Evolutionary conservation across 192 early-diverging fungal species (phyloP).

Genomic region (Powellomyces hirtus): DNA sequence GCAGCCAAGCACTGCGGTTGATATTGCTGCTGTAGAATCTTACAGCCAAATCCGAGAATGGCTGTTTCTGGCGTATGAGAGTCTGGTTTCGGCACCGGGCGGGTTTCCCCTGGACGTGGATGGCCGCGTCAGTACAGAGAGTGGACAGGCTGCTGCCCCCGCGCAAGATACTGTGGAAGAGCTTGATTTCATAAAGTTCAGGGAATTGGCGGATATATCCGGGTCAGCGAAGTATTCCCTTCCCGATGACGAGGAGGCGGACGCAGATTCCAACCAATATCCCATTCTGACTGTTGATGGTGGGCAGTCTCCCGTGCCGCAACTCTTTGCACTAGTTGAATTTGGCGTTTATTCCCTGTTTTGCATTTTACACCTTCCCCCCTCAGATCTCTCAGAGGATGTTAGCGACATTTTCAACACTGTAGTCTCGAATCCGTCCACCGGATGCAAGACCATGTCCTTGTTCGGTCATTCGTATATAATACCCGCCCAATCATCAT

Average conservation of each 20-base stretch:
- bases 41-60: not conserved
- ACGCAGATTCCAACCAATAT: too few relatives aligned
- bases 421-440: constrained; percentile 1
- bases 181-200: constrained; percentile 17
- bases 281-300: not conserved
- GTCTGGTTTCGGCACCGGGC: not conserved
- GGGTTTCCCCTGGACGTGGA: not conserved
- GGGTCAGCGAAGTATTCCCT: not conserved
- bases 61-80: not conserved
- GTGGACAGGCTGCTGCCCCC: not conserved
- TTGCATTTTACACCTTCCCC: too few relatives aligned
- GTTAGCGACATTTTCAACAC: constrained; percentile 1
- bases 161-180: not conserved
- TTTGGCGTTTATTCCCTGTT: too few relatives aligned
- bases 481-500: constrained; percentile 23
- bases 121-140: too few relatives aligned
- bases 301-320: not conserved
- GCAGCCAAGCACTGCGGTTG: not conserved
- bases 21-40: not conserved
- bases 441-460: not conserved
- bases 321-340: too few relatives aligned
- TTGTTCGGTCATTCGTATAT: constrained; percentile 19
- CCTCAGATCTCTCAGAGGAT: not conserved
- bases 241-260: not conserved
- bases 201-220: constrained; percentile 13